phyloP scores from a whole-genome alignment of 2,329 filamentous ascomycete genomes.

The Thelonectria rubi region DNA sequence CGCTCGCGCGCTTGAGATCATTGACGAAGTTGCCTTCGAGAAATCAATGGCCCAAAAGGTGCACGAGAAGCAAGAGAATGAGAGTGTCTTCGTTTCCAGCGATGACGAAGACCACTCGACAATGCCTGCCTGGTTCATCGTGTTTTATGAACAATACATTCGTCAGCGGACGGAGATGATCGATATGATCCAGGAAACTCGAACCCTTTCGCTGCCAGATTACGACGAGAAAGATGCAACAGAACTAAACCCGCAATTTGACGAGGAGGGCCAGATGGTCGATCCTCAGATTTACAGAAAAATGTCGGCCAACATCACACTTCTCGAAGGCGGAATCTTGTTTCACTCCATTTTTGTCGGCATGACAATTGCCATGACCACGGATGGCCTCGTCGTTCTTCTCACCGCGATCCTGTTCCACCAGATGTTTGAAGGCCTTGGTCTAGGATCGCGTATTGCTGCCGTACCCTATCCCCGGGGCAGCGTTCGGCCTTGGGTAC shows the following conservation, averaged over 20 bases:
- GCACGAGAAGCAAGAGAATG: slow-evolving; percentile 48
- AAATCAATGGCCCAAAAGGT: slow-evolving; percentile 52
- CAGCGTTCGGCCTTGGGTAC: slow-evolving; percentile 67
- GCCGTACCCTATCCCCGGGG: slow-evolving; percentile 67
- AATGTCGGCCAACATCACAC: slow-evolving; percentile 75
- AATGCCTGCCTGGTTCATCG: slow-evolving; percentile 70
- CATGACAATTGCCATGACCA: slow-evolving; percentile 75
- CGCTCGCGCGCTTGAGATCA: not conserved
- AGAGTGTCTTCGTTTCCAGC: slow-evolving; percentile 38
- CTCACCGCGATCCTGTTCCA: slow-evolving; percentile 77
- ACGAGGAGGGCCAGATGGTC: slow-evolving; percentile 55
- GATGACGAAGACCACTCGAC: slow-evolving; percentile 43
- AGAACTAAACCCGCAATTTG: slow-evolving; percentile 48
- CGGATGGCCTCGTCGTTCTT: slow-evolving; percentile 72
- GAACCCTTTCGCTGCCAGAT: slow-evolving; percentile 26
- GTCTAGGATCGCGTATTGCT: slow-evolving; percentile 75
- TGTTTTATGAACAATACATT: slow-evolving; percentile 70
- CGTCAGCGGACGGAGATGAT: slow-evolving; percentile 68
- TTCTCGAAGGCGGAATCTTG: slow-evolving; percentile 80
- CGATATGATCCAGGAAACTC: slow-evolving; percentile 57
- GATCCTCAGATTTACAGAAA: slow-evolving; percentile 63
- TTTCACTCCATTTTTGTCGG: slow-evolving; percentile 83
- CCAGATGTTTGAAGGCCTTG: slow-evolving; percentile 75
- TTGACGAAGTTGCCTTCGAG: slow-evolving; percentile 42
- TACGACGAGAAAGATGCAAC: slow-evolving; percentile 45